Evolutionary conservation across 2,329 filamentous ascomycete species (phyloP), one percentile per base, ranked within the genome.

Genomic region (Zymoseptoria crescenta): DNA sequence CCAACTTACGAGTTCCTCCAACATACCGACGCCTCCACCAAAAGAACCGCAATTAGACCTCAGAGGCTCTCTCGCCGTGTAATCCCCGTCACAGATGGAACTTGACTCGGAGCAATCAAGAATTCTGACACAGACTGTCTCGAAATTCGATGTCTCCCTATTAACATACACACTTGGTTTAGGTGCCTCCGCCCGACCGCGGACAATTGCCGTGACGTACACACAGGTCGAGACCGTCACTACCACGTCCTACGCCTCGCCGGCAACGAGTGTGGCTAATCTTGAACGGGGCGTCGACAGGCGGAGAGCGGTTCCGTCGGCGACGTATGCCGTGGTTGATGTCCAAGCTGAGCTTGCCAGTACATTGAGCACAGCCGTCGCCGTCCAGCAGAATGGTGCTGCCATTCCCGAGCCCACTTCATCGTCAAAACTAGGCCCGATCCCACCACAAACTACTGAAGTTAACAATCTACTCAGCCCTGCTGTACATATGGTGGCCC

Each of bases 1-100:
- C 24, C 49, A 62, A 59, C 51, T 28, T 66, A 20, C 57, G 16
- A 21, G 52, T 20, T 16, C 48, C 19, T 9, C 29, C 16, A 10
- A 50, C 16, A n/a, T 48, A 13, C n/a, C 56, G 35, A 57, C 56
- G 1, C n/a, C 16, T 13, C 35, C 35, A 13, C 13, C 35, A 45
- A 16, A n/a, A 16, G 35, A 45, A 16, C 13, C 1, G 13, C 35
- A 16, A 45, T 29, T 20, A 28, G 21, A 9, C 21, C 45, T 51
- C 24, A 27, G 21, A 45, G 10, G 48, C 29, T 24, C 30, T 51
- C 10, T 9, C 45, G 21, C 24, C 52, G 24, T 19, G 24, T 35
- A 8, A n/a, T 52, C 48, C 21, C 7, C 51, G 4, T 21, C 48
- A 5, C n/a, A 13, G 35, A 52, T 52, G 30, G 48, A 49, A 6